Evolutionary conservation across 805 yeast species (phyloP).

Genomic region (Kuraishia ogatae): DNA sequence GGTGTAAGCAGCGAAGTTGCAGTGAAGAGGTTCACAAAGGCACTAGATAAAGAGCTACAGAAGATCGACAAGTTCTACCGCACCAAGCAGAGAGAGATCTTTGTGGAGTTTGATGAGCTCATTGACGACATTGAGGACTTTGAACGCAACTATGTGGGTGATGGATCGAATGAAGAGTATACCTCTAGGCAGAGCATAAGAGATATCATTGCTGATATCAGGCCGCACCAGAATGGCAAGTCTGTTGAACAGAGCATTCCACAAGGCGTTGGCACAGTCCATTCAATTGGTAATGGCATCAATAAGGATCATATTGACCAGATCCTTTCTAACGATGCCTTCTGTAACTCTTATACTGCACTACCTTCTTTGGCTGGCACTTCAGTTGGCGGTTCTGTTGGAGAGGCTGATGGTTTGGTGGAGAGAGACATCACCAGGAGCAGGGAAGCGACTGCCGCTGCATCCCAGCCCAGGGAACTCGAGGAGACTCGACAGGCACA

Average conservation of each 20-base stretch:
- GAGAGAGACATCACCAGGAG: too few relatives aligned
- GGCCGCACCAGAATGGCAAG: not conserved
- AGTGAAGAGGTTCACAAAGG: conserved; percentile 37
- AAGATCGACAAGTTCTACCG: conserved; percentile 73
- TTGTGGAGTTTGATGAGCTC: conserved; percentile 44
- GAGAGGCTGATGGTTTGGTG: too few relatives aligned
- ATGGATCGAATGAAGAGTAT: conserved; percentile 1
- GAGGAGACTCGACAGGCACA: not conserved
- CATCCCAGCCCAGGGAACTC: not conserved
- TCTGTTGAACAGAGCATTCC: not conserved
- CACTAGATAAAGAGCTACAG: conserved; percentile 66
- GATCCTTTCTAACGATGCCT: conserved; percentile 13
- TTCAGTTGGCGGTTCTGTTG: too few relatives aligned
- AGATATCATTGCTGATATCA: not conserved
- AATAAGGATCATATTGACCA: conserved; percentile 1
- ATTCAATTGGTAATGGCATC: too few relatives aligned
- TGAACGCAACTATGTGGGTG: conserved; percentile 27
- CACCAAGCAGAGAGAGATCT: conserved; percentile 53
- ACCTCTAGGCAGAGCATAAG: not conserved
- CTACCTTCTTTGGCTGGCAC: not conserved
- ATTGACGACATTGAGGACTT: conserved; percentile 57
- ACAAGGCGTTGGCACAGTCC: not conserved
- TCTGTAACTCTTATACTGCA: conserved; percentile 8
- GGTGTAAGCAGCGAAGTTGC: conserved; percentile 19
- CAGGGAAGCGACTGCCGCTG: not conserved